Evolutionary conservation across 192 early-diverging fungal species (phyloP).

Genomic region (Dissophora globulifera): DNA sequence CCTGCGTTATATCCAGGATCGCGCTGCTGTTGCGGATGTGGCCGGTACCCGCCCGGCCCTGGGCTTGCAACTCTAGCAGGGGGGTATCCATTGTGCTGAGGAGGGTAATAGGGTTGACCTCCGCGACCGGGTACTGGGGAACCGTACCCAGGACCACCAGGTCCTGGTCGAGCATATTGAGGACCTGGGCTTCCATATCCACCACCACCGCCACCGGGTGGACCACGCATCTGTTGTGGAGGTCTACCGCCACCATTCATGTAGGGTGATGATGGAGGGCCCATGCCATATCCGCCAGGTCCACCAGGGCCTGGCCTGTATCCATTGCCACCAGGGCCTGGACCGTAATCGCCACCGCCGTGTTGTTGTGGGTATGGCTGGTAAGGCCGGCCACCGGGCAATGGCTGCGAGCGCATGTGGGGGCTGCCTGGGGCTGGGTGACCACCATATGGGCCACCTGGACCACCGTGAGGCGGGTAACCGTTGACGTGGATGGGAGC

Average conservation of each 20-base stretch:
- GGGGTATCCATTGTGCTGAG: constrained; percentile 14
- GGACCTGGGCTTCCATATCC: neutral
- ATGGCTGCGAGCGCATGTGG: no score
- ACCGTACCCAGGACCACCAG: constrained; percentile 2
- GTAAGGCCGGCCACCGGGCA: neutral
- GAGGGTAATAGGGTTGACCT: constrained; percentile 1
- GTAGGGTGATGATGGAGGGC: neutral
- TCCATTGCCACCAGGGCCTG: neutral
- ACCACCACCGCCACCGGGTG: neutral
- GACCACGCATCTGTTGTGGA: neutral
- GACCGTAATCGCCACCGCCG: neutral
- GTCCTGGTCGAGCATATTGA: neutral
- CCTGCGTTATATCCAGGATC: constrained; percentile 20
- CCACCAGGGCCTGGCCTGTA: neutral
- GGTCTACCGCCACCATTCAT: neutral
- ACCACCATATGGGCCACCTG: no score
- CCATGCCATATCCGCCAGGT: neutral
- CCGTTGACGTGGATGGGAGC: neutral
- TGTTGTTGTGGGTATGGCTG: constrained; percentile 3
- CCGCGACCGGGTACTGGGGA: neutral
- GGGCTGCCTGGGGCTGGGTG: no score
- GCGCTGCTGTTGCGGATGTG: constrained; percentile 12
- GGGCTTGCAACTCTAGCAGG: constrained; percentile 10
- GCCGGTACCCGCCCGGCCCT: constrained; percentile 17
- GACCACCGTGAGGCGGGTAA: neutral